Evolutionary conservation across 2,329 filamentous ascomycete species (phyloP), one percentile per base, ranked within the genome.

Genomic region (Didymella keratinophila): DNA sequence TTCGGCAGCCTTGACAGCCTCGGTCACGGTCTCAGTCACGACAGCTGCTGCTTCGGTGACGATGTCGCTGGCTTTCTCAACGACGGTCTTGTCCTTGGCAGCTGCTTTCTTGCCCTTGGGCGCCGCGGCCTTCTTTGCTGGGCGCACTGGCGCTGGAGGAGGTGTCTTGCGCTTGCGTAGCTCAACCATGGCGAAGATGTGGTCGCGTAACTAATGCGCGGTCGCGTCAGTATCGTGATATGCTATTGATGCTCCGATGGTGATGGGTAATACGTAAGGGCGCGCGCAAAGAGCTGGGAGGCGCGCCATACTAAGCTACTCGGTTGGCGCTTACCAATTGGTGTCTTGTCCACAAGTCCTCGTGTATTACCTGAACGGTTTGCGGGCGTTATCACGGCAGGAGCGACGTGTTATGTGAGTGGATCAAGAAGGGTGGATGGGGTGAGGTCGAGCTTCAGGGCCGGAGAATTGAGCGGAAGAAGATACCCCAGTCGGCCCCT

Each of bases 101-200:
- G 64, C 64, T 25, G 65, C 44, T 56, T 75, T 77, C 62, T 73
- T 69, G 57, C 62, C 56, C 72, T 80, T 73, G 58, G 77, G 73
- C 30, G 73, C 74, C 21, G 21, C 5, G 21, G 80, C 81, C 63
- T 81, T 82, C 68, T 82, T 82, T 14, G 81, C 74, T 46, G 80
- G 77, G 28, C 78, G 78, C 49, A 79, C 76, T 43, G 81, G 77
- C 56, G 81, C 79, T 27, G 81, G 80, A 41, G 82, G 78, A 34
- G 82, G 81, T 46, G 84, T 82, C 73, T 87, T 86, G 74, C 86
- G 84, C 78, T 88, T 88, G 72, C 86, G 82, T 48, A 88, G 81
- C 76, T 87, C 86, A 62, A 87, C 84, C 80, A 82, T 82, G 62
- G 23, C 61, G 63, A 53, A 60, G 46, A 54, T 52, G 49, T 44